Percentiles rank a stretch among this genome's conserved stretches.
phyloP scores from a whole-genome alignment of 768 basidiomycete genomes.

The Phlebiopsis flavidoalba region DNA sequence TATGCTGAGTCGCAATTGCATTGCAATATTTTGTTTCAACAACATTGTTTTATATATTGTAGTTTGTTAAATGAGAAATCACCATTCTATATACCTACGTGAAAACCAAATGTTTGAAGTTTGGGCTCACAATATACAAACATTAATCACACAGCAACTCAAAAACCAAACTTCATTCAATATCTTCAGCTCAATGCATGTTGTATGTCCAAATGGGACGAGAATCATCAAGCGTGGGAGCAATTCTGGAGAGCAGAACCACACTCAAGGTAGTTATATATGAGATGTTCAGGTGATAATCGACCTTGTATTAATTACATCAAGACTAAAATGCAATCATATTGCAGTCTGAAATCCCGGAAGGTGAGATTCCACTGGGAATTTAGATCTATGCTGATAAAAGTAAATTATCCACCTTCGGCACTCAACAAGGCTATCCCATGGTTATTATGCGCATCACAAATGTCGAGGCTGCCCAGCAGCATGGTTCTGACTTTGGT shows the following conservation, averaged over 20 bases:
- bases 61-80: background rate
- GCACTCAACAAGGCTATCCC: conserved; percentile 16
- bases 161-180: conserved; percentile 4
- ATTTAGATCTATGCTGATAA: conserved; percentile 18
- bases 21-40: too few relatives aligned
- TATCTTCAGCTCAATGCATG: conserved; percentile 10
- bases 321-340: too few relatives aligned
- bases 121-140: conserved; percentile 3
- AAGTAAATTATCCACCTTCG: conserved; percentile 14
- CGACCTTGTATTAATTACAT: too few relatives aligned
- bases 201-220: conserved; percentile 7
- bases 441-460: conserved; percentile 12
- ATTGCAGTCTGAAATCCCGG: too few relatives aligned
- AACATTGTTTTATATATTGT: background rate
- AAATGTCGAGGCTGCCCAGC: conserved; percentile 14
- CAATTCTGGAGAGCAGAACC: conserved; percentile 5
- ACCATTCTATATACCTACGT: background rate
- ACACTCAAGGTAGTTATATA: too few relatives aligned
- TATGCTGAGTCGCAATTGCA: conserved; percentile 10
- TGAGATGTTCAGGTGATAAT: too few relatives aligned
- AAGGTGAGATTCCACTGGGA: conserved; percentile 5
- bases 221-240: background rate
- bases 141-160: conserved; percentile 3
- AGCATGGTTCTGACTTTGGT: conserved; percentile 11
- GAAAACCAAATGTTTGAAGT: conserved; percentile 1